Percentiles rank a stretch among this genome's conserved stretches.
phyloP scores from a whole-genome alignment of 257 asterid genomes.

The Jaltomata sinuosa region DNA sequence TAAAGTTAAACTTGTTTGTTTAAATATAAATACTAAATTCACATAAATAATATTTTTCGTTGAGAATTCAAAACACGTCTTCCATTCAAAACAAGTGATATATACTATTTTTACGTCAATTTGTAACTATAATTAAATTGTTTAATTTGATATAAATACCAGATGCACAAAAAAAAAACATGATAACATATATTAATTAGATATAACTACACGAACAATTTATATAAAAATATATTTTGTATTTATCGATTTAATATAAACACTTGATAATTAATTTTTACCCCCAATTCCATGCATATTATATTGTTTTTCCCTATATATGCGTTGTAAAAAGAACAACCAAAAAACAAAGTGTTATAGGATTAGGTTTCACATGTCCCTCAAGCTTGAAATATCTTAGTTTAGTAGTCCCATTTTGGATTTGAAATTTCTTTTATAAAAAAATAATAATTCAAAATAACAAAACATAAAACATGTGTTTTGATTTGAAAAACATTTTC shows the following conservation, averaged over 20 bases:
- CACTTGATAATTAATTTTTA: background rate
- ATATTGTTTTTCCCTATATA: background rate
- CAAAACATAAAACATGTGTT: background rate
- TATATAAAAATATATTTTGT: background rate
- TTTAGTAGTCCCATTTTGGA: background rate
- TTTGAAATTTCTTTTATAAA: too few relatives aligned
- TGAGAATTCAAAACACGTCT: too few relatives aligned
- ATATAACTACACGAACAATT: background rate
- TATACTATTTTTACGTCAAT: too few relatives aligned
- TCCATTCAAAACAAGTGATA: too few relatives aligned
- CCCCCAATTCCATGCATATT: background rate
- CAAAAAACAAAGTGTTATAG: background rate
- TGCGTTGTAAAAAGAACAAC: background rate
- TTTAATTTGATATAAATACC: background rate
- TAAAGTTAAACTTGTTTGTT: too few relatives aligned
- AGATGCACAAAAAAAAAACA: too few relatives aligned
- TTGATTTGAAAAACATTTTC: background rate
- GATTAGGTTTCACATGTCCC: background rate
- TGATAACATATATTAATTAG: background rate
- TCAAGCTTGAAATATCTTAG: background rate
- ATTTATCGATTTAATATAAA: background rate
- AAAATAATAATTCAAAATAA: too few relatives aligned
- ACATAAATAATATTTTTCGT: too few relatives aligned
- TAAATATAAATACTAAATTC: too few relatives aligned
- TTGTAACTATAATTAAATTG: too few relatives aligned